A percentile compares a stretch with the other conserved stretches of the same genome.
Conservation (phyloP, 2,329 filamentous ascomycete species). For the Sporothrix variecibatus region DNA sequence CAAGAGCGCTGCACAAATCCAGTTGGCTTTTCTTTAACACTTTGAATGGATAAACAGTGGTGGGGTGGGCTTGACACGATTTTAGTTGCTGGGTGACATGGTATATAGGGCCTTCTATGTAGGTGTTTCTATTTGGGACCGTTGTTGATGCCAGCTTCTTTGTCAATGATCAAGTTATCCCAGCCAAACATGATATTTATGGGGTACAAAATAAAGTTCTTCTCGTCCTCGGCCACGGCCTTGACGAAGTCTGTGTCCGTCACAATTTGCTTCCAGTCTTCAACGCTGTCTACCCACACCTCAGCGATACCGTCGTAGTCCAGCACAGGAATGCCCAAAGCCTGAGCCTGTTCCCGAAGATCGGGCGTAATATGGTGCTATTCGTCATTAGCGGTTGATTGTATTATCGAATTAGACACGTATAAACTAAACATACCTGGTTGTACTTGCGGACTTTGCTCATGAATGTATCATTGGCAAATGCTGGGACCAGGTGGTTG, state of each 20-base stretch:
- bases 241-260: constrained; percentile 25
- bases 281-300: constrained; percentile 27
- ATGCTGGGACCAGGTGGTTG: constrained; percentile 34
- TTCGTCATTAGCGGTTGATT: not conserved
- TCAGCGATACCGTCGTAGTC: constrained; percentile 28
- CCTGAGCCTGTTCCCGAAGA: constrained; percentile 15
- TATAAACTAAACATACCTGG: not conserved
- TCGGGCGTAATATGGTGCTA: constrained; percentile 28
- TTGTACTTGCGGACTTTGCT: constrained; percentile 29
- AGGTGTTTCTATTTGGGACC: not conserved
- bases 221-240: constrained; percentile 22
- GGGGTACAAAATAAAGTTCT: constrained; percentile 24
- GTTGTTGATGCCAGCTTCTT: constrained; percentile 1
- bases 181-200: constrained; percentile 25
- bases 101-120: too few species aligned
- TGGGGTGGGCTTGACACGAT: too few species aligned
- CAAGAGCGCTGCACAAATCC: not conserved
- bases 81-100: too few species aligned
- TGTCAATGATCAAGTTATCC: constrained; percentile 26
- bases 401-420: not conserved
- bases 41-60: too few species aligned
- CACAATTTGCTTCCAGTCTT: constrained; percentile 26
- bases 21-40: not conserved
- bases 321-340: constrained; percentile 21
- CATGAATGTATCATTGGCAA: constrained; percentile 34